phyloP scores from a whole-genome alignment of 371 early-diverging fungal genomes.

The Mucor saturninus region DNA sequence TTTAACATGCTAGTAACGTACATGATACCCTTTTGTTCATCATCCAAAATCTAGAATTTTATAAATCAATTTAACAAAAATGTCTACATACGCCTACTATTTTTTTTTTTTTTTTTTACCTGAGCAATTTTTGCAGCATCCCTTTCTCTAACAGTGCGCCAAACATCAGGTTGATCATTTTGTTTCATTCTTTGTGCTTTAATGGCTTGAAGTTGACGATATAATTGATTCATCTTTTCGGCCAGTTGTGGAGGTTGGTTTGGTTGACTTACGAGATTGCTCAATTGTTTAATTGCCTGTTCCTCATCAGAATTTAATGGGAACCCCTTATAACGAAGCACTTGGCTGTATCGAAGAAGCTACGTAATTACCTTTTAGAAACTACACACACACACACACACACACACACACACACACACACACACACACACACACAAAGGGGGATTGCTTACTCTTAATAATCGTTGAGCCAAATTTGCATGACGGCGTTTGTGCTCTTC shows the following conservation, averaged over 20 bases:
- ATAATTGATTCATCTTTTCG: conserved; percentile 21
- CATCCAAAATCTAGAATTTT: conserved; percentile 17
- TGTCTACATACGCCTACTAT: neutral
- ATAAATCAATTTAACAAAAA: neutral
- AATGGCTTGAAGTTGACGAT: conserved; percentile 24
- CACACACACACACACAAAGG: neutral
- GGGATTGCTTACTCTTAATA: conserved; percentile 29
- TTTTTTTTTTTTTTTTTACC: conserved; percentile 6
- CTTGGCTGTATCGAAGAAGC: conserved; percentile 36
- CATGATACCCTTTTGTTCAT: conserved; percentile 28
- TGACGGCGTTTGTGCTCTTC: conserved; percentile 50
- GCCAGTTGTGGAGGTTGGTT: conserved; percentile 21
- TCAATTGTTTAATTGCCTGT: conserved; percentile 13
- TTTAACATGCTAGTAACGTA: conserved; percentile 21
- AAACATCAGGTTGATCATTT: conserved; percentile 15
- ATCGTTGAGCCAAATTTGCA: conserved; percentile 31
- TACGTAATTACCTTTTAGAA: neutral
- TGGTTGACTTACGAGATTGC: conserved; percentile 8
- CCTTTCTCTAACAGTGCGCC: conserved; percentile 31
- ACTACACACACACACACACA: no score
- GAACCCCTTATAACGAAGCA: conserved; percentile 33
- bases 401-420: neutral
- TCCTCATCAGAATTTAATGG: conserved; percentile 31
- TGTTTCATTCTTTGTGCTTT: conserved; percentile 12
- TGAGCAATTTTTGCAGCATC: conserved; percentile 25